A percentile compares a stretch with the other conserved stretches of the same genome.
Conservation (phyloP, 495 filamentous ascomycete genomes). For the Geopyxis carbonaria region DNA sequence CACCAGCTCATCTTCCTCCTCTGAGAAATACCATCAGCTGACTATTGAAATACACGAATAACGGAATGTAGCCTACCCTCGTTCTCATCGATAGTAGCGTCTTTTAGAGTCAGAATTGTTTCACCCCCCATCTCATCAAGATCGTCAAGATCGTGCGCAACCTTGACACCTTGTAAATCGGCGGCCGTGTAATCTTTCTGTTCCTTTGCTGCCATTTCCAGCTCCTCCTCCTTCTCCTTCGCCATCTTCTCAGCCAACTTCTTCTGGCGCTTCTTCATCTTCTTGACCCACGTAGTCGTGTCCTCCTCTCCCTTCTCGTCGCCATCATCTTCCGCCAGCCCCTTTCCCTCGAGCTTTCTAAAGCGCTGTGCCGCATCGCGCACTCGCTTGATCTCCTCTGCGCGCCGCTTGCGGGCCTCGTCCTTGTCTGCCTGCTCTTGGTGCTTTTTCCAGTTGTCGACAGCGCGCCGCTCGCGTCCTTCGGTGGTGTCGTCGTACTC, state of each 20-base stretch:
- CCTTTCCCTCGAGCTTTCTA: slow-evolving; percentile 57
- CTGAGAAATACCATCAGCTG: slow-evolving; percentile 21
- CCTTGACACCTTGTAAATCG: slow-evolving; percentile 77
- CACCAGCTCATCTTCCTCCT: slow-evolving; percentile 84
- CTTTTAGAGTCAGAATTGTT: slow-evolving; percentile 78
- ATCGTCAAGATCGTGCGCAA: slow-evolving; percentile 62
- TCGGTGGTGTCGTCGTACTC: slow-evolving; percentile 51
- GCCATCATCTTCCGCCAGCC: slow-evolving; percentile 55
- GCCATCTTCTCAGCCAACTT: slow-evolving; percentile 62
- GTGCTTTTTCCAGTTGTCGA: slow-evolving; percentile 46
- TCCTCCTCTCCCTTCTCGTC: slow-evolving; percentile 47
- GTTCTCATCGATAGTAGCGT: slow-evolving; percentile 66
- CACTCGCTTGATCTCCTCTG: slow-evolving; percentile 74
- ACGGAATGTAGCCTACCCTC: slow-evolving; percentile 30
- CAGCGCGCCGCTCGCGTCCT: slow-evolving; percentile 29
- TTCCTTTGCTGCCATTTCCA: slow-evolving; percentile 35
- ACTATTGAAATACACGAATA: not conserved
- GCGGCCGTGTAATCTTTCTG: slow-evolving; percentile 56
- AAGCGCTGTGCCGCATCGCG: slow-evolving; percentile 64
- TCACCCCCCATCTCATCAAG: slow-evolving; percentile 56
- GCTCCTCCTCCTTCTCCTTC: slow-evolving; percentile 55
- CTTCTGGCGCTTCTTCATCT: slow-evolving; percentile 79
- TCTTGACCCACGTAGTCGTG: slow-evolving; percentile 66
- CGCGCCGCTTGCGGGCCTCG: slow-evolving; percentile 51
- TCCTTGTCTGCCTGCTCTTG: slow-evolving; percentile 37